Evolutionary conservation across 2,329 filamentous ascomycete species (phyloP), one percentile per base, ranked within the genome.

Genomic region (Penicillium occitanis): DNA sequence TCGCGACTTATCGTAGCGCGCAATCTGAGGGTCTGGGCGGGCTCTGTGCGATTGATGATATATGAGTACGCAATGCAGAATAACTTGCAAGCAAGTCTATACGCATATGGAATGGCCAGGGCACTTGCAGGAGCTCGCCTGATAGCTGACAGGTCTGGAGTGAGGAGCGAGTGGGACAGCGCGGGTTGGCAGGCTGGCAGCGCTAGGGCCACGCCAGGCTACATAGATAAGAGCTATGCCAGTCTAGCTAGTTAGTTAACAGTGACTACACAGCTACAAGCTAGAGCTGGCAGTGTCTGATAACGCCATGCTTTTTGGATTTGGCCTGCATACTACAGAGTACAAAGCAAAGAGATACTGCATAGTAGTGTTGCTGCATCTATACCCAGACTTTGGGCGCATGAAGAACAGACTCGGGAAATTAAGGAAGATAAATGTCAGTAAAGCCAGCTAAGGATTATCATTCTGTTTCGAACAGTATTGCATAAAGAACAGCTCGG

Each of bases 1-100:
- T 55, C 61, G 65, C 65, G 62, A 64, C 50, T 64, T 64, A 35
- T 22, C 33, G 50, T 53, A 57, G 22, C n/a, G 53, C 53, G 53
- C 33, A 57, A 37, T 55, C n/a, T 35, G 30, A 19, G 13, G 2
- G n/a, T 35, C 51, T 17, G 28, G 28, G n/a, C n/a, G 10, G 28
- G n/a, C 19, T 57, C 30, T 57, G 13, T 22, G 6, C 22, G 5
- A 22, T 14, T 40, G 53, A 13, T 11, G 14, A 19, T 17, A 40
- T 37, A 22, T 37, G 33, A 57, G 33, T 37, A 57, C 5, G 10
- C 30, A 25, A 14, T 25, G 17, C 6, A 22, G n/a, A 40, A 19
- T 22, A 14, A 57, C 4, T 13, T 57, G 53, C n/a, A 37, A 57
- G 33, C 11, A 37, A 28, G 4, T 25, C 8, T 22, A 37, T 8